Base-by-base conservation (phyloP, 2,329 filamentous ascomycete species). In the Decorospora gaudefroyi region DNA sequence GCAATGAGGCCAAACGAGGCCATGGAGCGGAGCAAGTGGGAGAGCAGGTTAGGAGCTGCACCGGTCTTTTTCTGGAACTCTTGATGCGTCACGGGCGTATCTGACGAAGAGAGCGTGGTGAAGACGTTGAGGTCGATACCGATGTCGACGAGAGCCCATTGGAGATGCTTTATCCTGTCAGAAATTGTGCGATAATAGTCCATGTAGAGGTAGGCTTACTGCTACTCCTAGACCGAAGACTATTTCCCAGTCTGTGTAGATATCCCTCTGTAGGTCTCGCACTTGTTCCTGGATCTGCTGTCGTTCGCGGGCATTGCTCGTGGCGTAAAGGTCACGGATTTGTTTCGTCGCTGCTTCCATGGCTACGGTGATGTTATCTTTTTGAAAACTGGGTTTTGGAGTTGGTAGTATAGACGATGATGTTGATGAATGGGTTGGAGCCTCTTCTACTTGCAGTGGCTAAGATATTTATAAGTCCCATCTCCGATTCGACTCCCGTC, bases 1-100 rank as follows among this genome's bases (percentile, higher is more conserved):
- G 41, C 27, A 33, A 71, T 61, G 11, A 65, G 33, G 9, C 61
- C 59, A 35, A 64, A 65, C 1, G 70, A 56, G 10, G 62, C 62
- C 21, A 68, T 56, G 30, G 62, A 64, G 22, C 69, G 62, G 5
- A 72, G 46, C 9, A 72, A 46, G 26, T 68, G 66, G 17, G 57
- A 52, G 13, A 66, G 43, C 3, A 72, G 55, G 16, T 40, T 47
- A 4, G 59, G 61, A 3, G 66, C 53, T 6, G 61, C 65, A 6
- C 45, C 42, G 3, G 55, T 63, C 19, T 44, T 53, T 16, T 54
- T 13, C 12, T 59, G 49, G 11, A 70, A 48, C 17, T 56, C 25
- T 12, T 45, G 25, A 8, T 60, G 44, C 3, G 37, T 46, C 6
- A 60, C 6, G 8, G 55, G 53, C 1, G 19, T 34, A 1, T 30